Conservation (phyloP, 352 stramenopile species). For the Achlya hypogyna region DNA sequence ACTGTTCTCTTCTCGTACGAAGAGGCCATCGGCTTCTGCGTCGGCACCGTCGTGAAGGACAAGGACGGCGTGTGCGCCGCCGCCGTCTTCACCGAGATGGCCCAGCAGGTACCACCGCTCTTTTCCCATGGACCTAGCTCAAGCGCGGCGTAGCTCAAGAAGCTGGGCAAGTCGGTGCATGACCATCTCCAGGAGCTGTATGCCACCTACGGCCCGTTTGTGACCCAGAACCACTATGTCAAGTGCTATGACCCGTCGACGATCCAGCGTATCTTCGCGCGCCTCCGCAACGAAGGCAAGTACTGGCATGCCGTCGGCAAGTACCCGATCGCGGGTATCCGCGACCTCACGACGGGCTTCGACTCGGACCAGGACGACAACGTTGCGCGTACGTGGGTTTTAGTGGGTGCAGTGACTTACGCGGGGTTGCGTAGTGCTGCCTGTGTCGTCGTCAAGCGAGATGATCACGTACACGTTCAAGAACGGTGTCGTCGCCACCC, state of each 20-base stretch:
- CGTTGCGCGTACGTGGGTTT: slow-evolving; percentile 31
- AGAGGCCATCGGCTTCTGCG: slow-evolving; percentile 98
- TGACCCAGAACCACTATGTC: slow-evolving; percentile 97
- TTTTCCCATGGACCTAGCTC: background rate
- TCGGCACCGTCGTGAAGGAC: slow-evolving; percentile 94
- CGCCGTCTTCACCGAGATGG: slow-evolving; percentile 87
- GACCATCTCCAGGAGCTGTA: slow-evolving; percentile 84
- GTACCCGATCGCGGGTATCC: slow-evolving; percentile 67
- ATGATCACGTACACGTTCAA: slow-evolving; percentile 97
- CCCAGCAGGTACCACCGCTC: slow-evolving; percentile 25
- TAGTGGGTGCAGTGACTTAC: background rate
- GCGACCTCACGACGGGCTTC: slow-evolving; percentile 85
- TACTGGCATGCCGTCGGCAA: slow-evolving; percentile 80
- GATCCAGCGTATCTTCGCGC: slow-evolving; percentile 84
- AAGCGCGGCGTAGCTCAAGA: slow-evolving; percentile 43
- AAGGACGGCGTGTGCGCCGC: slow-evolving; percentile 96
- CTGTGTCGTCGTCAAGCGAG: slow-evolving; percentile 84
- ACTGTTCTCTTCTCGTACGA: slow-evolving; percentile 95
- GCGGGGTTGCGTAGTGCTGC: no score
- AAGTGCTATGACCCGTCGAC: slow-evolving; percentile 88
- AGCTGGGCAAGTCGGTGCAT: slow-evolving; percentile 47
- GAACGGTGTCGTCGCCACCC: slow-evolving; percentile 94
- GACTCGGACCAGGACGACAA: slow-evolving; percentile 83
- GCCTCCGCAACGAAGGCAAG: slow-evolving; percentile 84
- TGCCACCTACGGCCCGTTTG: slow-evolving; percentile 93